Base-by-base conservation (phyloP, 2,329 filamentous ascomycete genomes). In the Atkinsonella hypoxylon region DNA sequence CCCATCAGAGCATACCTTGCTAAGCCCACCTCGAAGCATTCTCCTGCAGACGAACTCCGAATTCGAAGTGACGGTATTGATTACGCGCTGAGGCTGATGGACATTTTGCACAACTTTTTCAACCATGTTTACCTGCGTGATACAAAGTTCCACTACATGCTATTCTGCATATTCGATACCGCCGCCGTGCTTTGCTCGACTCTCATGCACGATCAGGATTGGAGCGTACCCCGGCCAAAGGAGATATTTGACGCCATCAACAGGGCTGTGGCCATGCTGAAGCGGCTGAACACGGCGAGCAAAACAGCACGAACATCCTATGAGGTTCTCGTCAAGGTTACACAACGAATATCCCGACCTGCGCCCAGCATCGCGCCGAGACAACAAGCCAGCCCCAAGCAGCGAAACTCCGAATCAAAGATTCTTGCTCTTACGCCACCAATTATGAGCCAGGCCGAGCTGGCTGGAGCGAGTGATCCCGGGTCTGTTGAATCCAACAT, bases 161-260 rank as follows among this genome's bases (percentile, higher is more conserved):
- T 74, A 0, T 78, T 77, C 51, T 64, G 66, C 42, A 69, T 76
- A 32, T 78, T 78, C 45, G 73, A 78, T 53, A 74, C 72, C 0
- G 68, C 73, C 0, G 72, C 75, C 0, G 63, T 75, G 17, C 58
- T 77, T 4, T 77, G 72, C 61, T 77, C 74, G 0, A 70, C 74
- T 2, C 62, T 78, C 7, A 66, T 76, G 4, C 74, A 78, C 52
- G 75, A 78, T 51, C 58, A 62, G n/a, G 63, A 70, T 31, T 55
- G 59, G 17, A 63, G 59, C 12, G 61, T 77, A 3, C 67, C 68
- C 4, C 65, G 64, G 12, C 69, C 70, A 12, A 61, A 68, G 1
- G 65, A 71, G 15, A 63, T 73, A 15, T 56, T 72, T 20, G 53
- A 64, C 45, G 65, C 65, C 1, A 70, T 78, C 32, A 59, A 63